phyloP scores from a whole-genome alignment of 1,139 yeast species.

The Kurtzmaniella quercitrusa region DNA sequence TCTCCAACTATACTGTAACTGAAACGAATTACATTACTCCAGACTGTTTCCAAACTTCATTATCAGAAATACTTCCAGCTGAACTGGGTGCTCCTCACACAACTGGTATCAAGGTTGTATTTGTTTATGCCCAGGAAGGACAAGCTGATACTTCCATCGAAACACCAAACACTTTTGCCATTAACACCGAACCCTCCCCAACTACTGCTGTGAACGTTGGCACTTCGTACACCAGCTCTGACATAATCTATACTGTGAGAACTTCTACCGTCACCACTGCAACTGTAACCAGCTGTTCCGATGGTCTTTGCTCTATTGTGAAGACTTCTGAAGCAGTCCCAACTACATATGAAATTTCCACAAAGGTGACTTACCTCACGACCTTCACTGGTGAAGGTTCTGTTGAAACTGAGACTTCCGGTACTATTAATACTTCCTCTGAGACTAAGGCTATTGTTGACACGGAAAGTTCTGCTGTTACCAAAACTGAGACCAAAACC shows the following conservation, averaged over 20 bases:
- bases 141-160: background rate
- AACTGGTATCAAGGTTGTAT: constrained; percentile 30
- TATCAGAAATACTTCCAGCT: constrained; percentile 19
- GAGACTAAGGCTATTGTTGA: constrained; percentile 5
- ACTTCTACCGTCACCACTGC: constrained; percentile 12
- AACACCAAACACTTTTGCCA: no score
- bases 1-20: constrained; percentile 14
- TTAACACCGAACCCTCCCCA: background rate
- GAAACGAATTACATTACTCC: constrained; percentile 30
- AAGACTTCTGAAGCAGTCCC: constrained; percentile 12
- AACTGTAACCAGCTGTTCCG: constrained; percentile 13
- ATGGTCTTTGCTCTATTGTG: constrained; percentile 11
- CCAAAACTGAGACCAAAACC: constrained; percentile 2
- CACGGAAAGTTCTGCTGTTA: background rate
- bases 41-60: constrained; percentile 21
- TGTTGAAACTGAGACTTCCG: constrained; percentile 1
- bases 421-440: constrained; percentile 2
- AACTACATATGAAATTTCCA: constrained; percentile 13
- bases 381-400: constrained; percentile 1
- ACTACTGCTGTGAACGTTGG: background rate
- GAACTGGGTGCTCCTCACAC: constrained; percentile 19
- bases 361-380: constrained; percentile 11
- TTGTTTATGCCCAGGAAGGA: constrained; percentile 19
- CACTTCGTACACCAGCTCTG: constrained; percentile 8
- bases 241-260: constrained; percentile 15